Percentiles rank a stretch among this genome's conserved stretches.
These are phyloP conservation scores for Thraustotheca clavata DNA, from an alignment of 352 stramenopile genomes.

Conservation along the genomic window DNA sequence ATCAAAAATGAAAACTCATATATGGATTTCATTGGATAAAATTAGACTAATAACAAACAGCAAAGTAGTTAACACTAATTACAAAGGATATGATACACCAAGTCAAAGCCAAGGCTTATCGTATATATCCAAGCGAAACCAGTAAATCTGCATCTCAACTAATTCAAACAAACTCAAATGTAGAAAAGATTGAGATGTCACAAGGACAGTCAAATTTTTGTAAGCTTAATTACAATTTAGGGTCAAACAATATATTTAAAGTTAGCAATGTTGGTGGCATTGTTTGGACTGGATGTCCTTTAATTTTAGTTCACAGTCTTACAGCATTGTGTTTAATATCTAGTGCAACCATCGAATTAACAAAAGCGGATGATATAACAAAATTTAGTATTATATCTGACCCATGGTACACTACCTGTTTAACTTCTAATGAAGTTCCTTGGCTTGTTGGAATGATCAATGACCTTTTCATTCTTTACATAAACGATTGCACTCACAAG, in stretches of 20 bases:
- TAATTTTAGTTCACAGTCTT: not conserved
- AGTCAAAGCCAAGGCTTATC: too few relatives aligned
- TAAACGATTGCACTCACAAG: not conserved
- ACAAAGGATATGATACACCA: too few relatives aligned
- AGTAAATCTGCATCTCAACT: too few relatives aligned
- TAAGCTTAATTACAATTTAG: too few relatives aligned
- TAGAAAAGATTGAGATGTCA: too few relatives aligned
- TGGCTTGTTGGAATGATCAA: constrained; percentile 12
- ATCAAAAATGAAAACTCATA: too few relatives aligned
- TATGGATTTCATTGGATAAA: too few relatives aligned
- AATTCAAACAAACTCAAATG: too few relatives aligned
- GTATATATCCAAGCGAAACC: too few relatives aligned
- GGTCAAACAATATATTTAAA: constrained; percentile 1
- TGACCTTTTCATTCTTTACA: not conserved
- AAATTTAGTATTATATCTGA: not conserved
- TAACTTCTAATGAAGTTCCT: constrained; percentile 12
- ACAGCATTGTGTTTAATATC: not conserved
- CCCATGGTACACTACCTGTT: not conserved
- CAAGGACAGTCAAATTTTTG: too few relatives aligned
- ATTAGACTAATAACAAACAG: too few relatives aligned
- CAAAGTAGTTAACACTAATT: too few relatives aligned
- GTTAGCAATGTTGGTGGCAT: constrained; percentile 5
- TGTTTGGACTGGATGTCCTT: constrained; percentile 4
- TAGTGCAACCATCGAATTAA: not conserved
- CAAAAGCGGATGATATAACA: not conserved